phyloP scores from a whole-genome alignment of 176 grass and related monocot genomes.

The Oropetium thomaeum region DNA sequence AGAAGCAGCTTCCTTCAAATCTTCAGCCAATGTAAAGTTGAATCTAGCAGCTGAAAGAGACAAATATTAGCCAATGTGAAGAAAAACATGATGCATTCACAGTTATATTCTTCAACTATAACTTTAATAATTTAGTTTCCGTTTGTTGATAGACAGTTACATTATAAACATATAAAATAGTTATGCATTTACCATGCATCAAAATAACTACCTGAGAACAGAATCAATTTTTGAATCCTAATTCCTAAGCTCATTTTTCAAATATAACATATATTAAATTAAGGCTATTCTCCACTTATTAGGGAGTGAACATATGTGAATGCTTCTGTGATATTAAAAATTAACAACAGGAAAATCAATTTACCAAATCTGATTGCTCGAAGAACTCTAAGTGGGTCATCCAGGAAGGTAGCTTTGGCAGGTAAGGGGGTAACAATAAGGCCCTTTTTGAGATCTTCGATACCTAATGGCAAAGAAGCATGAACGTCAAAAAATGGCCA shows the following conservation, averaged over 20 bases:
- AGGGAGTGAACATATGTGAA: constrained; percentile 10
- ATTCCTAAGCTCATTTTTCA: background rate
- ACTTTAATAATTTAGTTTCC: background rate
- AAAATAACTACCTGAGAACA: constrained; percentile 23
- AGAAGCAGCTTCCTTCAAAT: constrained; percentile 81
- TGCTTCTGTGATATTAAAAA: background rate
- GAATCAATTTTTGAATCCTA: background rate
- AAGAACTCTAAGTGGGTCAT: constrained; percentile 97
- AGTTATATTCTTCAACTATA: background rate
- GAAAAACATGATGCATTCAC: constrained; percentile 17
- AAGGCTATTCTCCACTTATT: constrained; percentile 11
- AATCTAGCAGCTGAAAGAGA: constrained; percentile 80
- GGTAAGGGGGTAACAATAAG: constrained; percentile 85
- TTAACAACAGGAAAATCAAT: constrained; percentile 4
- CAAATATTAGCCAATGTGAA: constrained; percentile 22
- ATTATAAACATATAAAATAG: constrained; percentile 23
- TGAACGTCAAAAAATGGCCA: constrained; percentile 4
- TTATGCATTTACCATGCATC: background rate
- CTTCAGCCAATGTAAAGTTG: constrained; percentile 76
- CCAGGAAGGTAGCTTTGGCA: constrained; percentile 87
- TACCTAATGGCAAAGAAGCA: constrained; percentile 45
- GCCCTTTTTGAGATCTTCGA: constrained; percentile 70
- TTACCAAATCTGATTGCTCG: constrained; percentile 97
- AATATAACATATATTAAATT: background rate
- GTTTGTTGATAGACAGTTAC: constrained; percentile 13